Conservation (phyloP, 257 asterid species). For the Pogostemon cablin region DNA sequence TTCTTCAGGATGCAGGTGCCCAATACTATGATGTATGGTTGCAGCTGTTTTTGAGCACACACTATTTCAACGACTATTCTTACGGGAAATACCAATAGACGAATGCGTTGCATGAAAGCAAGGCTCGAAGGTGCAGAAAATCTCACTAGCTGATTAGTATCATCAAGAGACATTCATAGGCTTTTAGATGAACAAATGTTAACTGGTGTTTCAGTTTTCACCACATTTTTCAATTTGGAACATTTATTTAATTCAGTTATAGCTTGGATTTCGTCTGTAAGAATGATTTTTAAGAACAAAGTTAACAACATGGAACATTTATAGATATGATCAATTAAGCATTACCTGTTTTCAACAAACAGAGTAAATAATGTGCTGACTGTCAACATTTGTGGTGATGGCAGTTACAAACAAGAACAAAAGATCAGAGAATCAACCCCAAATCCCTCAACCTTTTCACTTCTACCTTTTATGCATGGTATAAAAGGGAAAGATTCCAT, state of each 20-base stretch:
- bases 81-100: neutral
- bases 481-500: too few species aligned
- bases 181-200: slow-evolving; percentile 9
- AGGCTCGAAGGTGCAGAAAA: neutral
- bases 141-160: neutral
- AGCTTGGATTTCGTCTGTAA: neutral
- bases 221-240: neutral
- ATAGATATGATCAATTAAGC: slow-evolving; percentile 26
- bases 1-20: slow-evolving; percentile 76
- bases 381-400: too few species aligned
- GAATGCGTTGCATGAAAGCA: neutral
- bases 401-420: too few species aligned
- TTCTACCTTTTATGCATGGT: too few species aligned
- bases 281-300: too few species aligned
- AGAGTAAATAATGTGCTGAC: slow-evolving; percentile 13
- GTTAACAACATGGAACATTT: neutral
- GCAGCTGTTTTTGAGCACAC: slow-evolving; percentile 4
- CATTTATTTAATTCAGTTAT: neutral
- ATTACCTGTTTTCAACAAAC: slow-evolving; percentile 15
- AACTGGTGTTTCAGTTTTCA: neutral
- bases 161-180: slow-evolving; percentile 1
- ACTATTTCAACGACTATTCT: neutral
- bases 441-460: too few species aligned
- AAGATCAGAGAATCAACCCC: too few species aligned
- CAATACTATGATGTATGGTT: slow-evolving; percentile 51